Conservation (phyloP, 2,329 filamentous ascomycete genomes). For the Phialophora tarda region DNA sequence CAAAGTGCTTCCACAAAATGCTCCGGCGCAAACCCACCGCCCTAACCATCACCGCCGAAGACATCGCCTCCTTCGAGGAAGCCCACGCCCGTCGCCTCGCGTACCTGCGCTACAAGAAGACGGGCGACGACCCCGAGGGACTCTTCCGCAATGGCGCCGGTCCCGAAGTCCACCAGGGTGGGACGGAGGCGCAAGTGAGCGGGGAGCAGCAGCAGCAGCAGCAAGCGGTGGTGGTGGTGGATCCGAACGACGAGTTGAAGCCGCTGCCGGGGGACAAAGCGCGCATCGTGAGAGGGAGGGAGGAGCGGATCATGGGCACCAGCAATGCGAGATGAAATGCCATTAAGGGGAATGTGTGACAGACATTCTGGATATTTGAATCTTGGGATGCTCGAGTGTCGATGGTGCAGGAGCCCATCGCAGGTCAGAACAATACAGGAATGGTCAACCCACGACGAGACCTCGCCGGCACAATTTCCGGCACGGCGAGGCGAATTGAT, state of each 20-base stretch:
- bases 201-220: slow-evolving; percentile 33
- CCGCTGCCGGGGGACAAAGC: slow-evolving; percentile 57
- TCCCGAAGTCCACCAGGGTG: slow-evolving; percentile 3
- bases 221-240: slow-evolving; percentile 40
- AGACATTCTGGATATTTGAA: background rate
- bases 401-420: background rate
- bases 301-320: slow-evolving; percentile 50
- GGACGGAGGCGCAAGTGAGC: slow-evolving; percentile 25
- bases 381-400: background rate
- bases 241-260: slow-evolving; percentile 58
- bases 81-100: slow-evolving; percentile 31
- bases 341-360: background rate
- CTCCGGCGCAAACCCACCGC: slow-evolving; percentile 59
- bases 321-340: background rate
- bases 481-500: background rate
- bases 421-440: background rate
- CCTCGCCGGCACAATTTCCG: background rate
- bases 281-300: slow-evolving; percentile 53
- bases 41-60: slow-evolving; percentile 57
- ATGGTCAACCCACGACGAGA: background rate
- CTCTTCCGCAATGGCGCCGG: slow-evolving; percentile 28
- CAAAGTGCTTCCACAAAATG: slow-evolving; percentile 40
- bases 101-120: slow-evolving; percentile 36
- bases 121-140: slow-evolving; percentile 39
- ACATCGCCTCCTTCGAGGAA: slow-evolving; percentile 56